A percentile compares a stretch with the other conserved stretches of the same genome.
These are phyloP conservation scores for Citrullus colocynthis DNA, from an alignment of 306 rosid genomes.

Conservation along the genomic window DNA sequence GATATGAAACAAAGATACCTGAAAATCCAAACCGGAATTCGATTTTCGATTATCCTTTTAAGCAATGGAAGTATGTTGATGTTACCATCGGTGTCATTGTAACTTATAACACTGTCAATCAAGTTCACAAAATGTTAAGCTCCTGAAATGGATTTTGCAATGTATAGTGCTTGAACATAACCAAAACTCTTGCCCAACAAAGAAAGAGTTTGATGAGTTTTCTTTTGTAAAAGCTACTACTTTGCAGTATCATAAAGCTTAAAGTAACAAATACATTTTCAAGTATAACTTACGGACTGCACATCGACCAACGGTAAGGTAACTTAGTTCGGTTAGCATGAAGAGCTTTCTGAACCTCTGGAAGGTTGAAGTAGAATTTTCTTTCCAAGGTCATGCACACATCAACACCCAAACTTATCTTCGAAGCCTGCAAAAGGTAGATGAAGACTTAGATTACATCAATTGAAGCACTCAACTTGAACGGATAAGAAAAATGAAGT, in stretches of 20 bases:
- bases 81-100: slow-evolving; percentile 48
- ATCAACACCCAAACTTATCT: slow-evolving; percentile 65
- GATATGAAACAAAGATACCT: slow-evolving; percentile 29
- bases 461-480: background rate
- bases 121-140: slow-evolving; percentile 4
- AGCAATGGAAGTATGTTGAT: slow-evolving; percentile 69
- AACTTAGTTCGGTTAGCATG: slow-evolving; percentile 90
- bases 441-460: background rate
- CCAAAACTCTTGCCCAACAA: background rate
- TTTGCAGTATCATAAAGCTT: background rate
- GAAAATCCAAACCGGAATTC: slow-evolving; percentile 79
- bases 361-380: slow-evolving; percentile 52
- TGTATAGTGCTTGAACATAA: background rate
- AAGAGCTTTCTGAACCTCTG: slow-evolving; percentile 86
- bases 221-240: background rate
- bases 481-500: background rate
- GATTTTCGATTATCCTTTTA: slow-evolving; percentile 47
- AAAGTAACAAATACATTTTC: background rate
- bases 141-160: slow-evolving; percentile 8
- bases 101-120: slow-evolving; percentile 42
- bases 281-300: slow-evolving; percentile 42
- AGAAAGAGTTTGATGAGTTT: background rate
- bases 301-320: slow-evolving; percentile 63
- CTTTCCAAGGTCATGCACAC: slow-evolving; percentile 69
- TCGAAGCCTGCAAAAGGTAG: slow-evolving; percentile 50